Percentiles rank a stretch among this genome's conserved stretches.
Evolutionary conservation across 768 basidiomycete species (phyloP).

Genomic region (Termitomyces sp.): DNA sequence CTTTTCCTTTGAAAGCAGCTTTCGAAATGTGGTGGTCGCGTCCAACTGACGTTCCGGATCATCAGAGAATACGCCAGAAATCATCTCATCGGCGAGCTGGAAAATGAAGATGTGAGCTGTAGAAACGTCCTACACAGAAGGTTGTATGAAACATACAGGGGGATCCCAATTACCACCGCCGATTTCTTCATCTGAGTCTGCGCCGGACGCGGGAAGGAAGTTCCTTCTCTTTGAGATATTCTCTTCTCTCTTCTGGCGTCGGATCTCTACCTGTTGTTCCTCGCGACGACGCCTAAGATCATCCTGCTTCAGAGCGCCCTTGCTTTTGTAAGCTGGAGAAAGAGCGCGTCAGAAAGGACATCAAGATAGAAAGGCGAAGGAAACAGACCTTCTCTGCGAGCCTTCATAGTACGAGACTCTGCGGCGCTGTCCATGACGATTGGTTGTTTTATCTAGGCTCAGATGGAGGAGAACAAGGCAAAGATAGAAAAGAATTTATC

Average conservation of each 20-base stretch:
- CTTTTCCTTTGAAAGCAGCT: constrained; percentile 98
- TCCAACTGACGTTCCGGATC: constrained; percentile 90
- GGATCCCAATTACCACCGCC: constrained; percentile 67
- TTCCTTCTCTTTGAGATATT: constrained; percentile 97
- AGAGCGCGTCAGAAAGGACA: constrained; percentile 31
- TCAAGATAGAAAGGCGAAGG: constrained; percentile 19
- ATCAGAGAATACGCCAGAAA: constrained; percentile 87
- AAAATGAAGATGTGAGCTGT: constrained; percentile 12
- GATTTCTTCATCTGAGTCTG: constrained; percentile 92
- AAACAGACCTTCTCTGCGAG: constrained; percentile 63
- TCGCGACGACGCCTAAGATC: constrained; percentile 95
- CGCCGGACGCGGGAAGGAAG: constrained; percentile 67
- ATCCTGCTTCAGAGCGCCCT: constrained; percentile 83
- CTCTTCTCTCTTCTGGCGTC: constrained; percentile 97
- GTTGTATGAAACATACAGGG: constrained; percentile 46
- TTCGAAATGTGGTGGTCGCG: constrained; percentile 97
- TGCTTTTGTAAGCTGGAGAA: constrained; percentile 79
- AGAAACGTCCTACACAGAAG: constrained; percentile 6
- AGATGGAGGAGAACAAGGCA: constrained; percentile 19
- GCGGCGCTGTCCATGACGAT: constrained; percentile 33
- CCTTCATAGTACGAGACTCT: constrained; percentile 68
- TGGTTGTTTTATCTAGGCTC: constrained; percentile 16
- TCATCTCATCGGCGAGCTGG: constrained; percentile 88
- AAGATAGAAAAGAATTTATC: constrained; percentile 23
- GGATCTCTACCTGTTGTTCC: constrained; percentile 98